Evolutionary conservation across 1,139 yeast species (phyloP).

Genomic region (Magnusiomyces clavatus): DNA sequence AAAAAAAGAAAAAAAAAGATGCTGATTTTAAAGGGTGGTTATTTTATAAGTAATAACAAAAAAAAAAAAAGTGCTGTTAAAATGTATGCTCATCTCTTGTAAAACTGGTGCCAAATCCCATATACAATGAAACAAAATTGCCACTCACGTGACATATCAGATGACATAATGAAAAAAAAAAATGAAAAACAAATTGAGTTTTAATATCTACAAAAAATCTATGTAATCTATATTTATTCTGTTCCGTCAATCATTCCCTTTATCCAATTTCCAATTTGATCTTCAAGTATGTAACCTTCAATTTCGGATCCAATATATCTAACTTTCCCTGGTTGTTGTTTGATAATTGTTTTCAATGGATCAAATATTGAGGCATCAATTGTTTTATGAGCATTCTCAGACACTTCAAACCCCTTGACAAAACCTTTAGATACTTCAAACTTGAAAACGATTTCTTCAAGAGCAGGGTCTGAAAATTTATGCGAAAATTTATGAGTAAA

Average conservation of each 20-base stretch:
- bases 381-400: no score
- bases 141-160: not conserved
- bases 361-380: not conserved
- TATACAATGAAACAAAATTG: no score
- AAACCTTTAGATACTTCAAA: conserved; percentile 11
- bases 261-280: conserved; percentile 2
- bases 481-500: conserved; percentile 42
- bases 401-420: no score
- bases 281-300: conserved; percentile 3
- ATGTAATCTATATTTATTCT: not conserved
- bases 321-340: not conserved
- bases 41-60: no score
- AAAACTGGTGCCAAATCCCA: no score
- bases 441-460: conserved; percentile 1
- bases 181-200: no score
- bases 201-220: not conserved
- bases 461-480: no score
- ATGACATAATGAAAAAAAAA: no score
- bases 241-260: conserved; percentile 2
- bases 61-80: not conserved
- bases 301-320: conserved; percentile 4
- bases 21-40: not conserved
- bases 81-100: no score
- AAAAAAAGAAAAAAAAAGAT: not conserved
- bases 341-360: not conserved